Base-by-base conservation (phyloP, 495 filamentous ascomycete genomes). In the Aspergillus homomorphus region DNA sequence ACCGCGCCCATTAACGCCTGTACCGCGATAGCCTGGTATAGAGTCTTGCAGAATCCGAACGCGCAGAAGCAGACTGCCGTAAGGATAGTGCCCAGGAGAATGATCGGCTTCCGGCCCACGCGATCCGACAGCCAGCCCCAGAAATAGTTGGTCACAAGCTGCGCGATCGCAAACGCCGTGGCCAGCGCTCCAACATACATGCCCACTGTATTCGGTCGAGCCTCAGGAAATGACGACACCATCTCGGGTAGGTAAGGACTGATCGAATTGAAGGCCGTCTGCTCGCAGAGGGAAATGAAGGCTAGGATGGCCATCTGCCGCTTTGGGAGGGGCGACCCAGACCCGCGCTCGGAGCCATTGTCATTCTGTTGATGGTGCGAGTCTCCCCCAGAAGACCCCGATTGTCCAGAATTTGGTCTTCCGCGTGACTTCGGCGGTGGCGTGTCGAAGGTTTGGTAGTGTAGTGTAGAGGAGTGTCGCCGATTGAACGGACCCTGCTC, bases 381-480 rank as follows among this genome's bases (percentile, higher is more conserved):
- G 15, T 67, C 59, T 12, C 71, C 66, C 8, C 64, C 69, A 1
- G 78, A 79, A n/a, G 74, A 74, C 21, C 69, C 70, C 30, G 79
- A 77, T 49, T 74, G 74, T 6, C 78, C 71, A 16, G 73, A 79
- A 24, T 76, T 82, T 12, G 84, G 85, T 50, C 79, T 77, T n/a
- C 87, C 85, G 53, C 82, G 87, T n/a, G 87, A 87, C 62, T 84
- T 87, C 18, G 94, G 94, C 2, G 94, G 94, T 45, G 86, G 84
- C 0, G 91, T 96, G 24, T 91, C 91, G 67, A 98, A 98, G 49
- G 94, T 98, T 65, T 97, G 92, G 73, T 97, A 98, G 68, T 90
- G 88, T 38, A 87, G 81, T 12, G 87, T 88, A 5, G 88, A 89
- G 50, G 88, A 89, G 58, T 86, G 71, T 49, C 66, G 66, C 51